Base-by-base conservation (phyloP, 805 yeast genomes). In the Brettanomyces nanus region DNA sequence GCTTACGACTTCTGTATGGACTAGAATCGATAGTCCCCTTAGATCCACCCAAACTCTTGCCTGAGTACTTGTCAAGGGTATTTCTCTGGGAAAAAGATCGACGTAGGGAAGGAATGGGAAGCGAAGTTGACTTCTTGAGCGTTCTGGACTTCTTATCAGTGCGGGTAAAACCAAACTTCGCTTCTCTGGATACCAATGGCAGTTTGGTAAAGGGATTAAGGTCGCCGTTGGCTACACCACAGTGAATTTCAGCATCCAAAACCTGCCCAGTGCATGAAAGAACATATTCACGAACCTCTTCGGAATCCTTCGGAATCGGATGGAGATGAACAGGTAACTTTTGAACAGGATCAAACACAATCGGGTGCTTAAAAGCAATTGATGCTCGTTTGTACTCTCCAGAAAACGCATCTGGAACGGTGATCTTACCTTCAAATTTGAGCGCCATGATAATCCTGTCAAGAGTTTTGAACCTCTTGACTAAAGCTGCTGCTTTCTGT, bases 351-450 rank as follows among this genome's bases (percentile, higher is more conserved):
- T 89, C 75, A 59, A 76, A 90, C 1, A 92, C 97, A 44, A 95
- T 70, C 56, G 87, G 97, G 55, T 66, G 83, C 51, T 72, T 79
- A 56, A 92, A 92, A 10, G 97, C 90, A 30, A 78, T 65, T 43
- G 73, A 70, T 0, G 98, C 97, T 34, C 66, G 63, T 23, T 62
- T 53, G 37, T 77, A 80, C 44, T 82, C 89, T 1, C 66, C 65
- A 35, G 68, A 65, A 47, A 85, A 85, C 1, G 61, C 69, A 0
- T 51, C 60, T 0, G 92, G 87, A 0, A 83, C 62, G 7, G 54
- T 57, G 11, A 58, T 46, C 50, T 77, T 80, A 1, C 83, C 85
- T 15, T 80, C 84, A 28, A 78, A 65, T 39, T 69, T 63, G 39
- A 85, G 64, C 18, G 72, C 71, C 45, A 69, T 56, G 4, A 85